Conservation (phyloP, 78 protist genomes). For the Anaeramoeba flamelloides region DNA sequence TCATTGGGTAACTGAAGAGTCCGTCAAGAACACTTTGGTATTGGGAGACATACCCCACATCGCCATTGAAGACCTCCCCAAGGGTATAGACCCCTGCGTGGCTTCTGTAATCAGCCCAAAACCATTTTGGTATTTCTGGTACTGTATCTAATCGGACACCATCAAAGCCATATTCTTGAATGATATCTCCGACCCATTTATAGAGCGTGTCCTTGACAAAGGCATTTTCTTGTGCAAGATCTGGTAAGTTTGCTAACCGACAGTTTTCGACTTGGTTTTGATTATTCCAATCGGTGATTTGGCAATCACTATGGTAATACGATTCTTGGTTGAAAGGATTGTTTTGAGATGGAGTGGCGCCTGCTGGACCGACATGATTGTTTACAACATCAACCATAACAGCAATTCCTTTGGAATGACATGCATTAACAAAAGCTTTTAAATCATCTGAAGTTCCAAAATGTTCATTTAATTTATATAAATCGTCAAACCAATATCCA, state of each 20-base stretch:
- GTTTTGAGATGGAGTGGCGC: conserved; percentile 21
- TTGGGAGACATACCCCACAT: conserved; percentile 23
- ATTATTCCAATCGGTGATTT: conserved; percentile 31
- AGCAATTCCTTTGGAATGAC: conserved; percentile 24
- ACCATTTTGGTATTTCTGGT: conserved; percentile 39
- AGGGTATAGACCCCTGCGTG: conserved; percentile 43
- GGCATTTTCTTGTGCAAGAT: conserved; percentile 55
- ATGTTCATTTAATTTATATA: conserved; percentile 28
- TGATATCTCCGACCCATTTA: conserved; percentile 30
- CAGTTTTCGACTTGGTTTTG: conserved; percentile 32
- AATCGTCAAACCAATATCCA: not conserved
- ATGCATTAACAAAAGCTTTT: conserved; percentile 22
- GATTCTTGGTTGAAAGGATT: conserved; percentile 36
- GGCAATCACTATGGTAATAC: conserved; percentile 48
- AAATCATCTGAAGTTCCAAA: conserved; percentile 50
- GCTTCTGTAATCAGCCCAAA: conserved; percentile 1
- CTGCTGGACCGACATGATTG: conserved; percentile 52
- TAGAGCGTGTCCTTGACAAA: conserved; percentile 33
- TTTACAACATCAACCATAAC: conserved; percentile 63
- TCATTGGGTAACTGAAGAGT: conserved; percentile 58
- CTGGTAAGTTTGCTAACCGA: conserved; percentile 52
- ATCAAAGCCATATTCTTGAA: conserved; percentile 37
- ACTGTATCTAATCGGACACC: conserved; percentile 75
- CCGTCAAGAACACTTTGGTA: conserved; percentile 40
- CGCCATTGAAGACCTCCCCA: conserved; percentile 74